phyloP scores from a whole-genome alignment of 2,329 filamentous ascomycete genomes.

The Claviceps paspali region DNA sequence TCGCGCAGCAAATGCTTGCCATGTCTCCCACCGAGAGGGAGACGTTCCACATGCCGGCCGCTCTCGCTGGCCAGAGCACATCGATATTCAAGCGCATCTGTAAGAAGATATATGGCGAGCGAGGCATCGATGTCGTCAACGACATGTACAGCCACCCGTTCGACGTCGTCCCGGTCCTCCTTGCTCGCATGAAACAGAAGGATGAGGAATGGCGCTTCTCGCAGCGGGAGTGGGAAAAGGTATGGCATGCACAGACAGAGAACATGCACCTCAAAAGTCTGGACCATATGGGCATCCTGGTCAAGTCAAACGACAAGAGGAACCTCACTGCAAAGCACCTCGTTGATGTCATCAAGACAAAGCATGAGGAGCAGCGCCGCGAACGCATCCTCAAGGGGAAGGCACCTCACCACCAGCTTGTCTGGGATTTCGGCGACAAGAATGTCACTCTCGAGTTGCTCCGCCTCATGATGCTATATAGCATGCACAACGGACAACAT shows the following conservation, averaged over 20 bases:
- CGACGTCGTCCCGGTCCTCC: constrained; percentile 73
- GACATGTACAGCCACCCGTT: constrained; percentile 76
- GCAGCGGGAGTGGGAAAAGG: constrained; percentile 96
- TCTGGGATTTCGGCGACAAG: constrained; percentile 58
- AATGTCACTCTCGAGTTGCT: constrained; percentile 49
- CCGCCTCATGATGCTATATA: constrained; percentile 47
- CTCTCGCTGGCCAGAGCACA: constrained; percentile 81
- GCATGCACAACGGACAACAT: constrained; percentile 54
- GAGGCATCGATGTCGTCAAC: constrained; percentile 69
- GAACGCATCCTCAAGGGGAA: constrained; percentile 47
- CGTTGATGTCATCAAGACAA: constrained; percentile 79
- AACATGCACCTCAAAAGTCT: constrained; percentile 91
- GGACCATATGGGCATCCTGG: constrained; percentile 87
- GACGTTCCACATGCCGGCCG: constrained; percentile 63
- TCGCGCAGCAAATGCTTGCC: constrained; percentile 76
- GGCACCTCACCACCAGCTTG: constrained; percentile 55
- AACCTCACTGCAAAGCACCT: constrained; percentile 82
- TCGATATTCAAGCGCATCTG: constrained; percentile 95
- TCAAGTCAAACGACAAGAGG: constrained; percentile 80
- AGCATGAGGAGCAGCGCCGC: constrained; percentile 78
- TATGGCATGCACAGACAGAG: constrained; percentile 93
- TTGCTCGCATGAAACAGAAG: constrained; percentile 86
- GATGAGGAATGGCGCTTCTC: constrained; percentile 96
- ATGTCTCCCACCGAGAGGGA: constrained; percentile 60
- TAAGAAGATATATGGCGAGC: constrained; percentile 93